These are phyloP conservation scores for Adansonia grandidieri DNA, from an alignment of 441 rosid species.

Conservation along the genomic window DNA sequence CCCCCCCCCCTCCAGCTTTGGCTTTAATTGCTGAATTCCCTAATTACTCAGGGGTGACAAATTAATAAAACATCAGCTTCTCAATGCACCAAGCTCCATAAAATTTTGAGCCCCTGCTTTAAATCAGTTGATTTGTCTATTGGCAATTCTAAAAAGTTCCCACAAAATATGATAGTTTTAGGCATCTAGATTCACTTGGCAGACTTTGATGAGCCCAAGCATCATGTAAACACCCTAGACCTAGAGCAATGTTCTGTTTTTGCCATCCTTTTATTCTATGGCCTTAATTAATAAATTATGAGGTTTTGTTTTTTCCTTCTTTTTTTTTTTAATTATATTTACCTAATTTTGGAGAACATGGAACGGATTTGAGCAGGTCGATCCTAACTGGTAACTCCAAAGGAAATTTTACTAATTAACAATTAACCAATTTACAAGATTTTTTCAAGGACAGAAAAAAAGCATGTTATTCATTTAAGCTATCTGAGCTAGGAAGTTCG, in stretches of 20 bases:
- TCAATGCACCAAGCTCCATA: no score
- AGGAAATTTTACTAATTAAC: background rate
- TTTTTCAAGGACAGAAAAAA: background rate
- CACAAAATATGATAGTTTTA: background rate
- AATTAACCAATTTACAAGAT: background rate
- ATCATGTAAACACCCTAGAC: background rate
- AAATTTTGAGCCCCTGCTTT: no score
- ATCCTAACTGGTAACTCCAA: background rate
- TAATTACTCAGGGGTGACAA: no score
- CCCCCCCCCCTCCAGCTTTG: no score
- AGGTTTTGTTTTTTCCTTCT: no score
- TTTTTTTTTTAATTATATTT: background rate
- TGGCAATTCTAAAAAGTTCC: no score
- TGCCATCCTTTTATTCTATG: constrained; percentile 6
- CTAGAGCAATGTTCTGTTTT: background rate
- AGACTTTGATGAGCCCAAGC: background rate
- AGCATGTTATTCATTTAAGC: background rate
- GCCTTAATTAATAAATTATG: background rate
- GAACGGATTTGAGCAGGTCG: background rate
- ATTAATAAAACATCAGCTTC: no score
- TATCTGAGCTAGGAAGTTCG: background rate
- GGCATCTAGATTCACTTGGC: background rate
- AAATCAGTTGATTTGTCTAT: no score
- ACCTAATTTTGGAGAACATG: background rate
- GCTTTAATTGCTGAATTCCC: no score